Evolutionary conservation across 208 protist species (phyloP).

Genomic region (Trypanosoma rangeli): DNA sequence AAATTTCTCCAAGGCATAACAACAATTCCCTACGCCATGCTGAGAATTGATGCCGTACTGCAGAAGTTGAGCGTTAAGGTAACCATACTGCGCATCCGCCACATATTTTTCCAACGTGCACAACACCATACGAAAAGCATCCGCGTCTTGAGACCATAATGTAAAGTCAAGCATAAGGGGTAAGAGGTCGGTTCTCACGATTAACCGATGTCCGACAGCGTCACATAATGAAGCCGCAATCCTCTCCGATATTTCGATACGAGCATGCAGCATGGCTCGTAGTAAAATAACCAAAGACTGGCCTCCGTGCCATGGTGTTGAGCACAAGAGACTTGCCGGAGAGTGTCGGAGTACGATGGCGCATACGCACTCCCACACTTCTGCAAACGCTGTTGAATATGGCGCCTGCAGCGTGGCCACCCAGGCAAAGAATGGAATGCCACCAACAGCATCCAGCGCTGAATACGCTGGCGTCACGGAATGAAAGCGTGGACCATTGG

Average conservation of each 20-base stretch:
- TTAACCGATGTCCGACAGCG: constrained; percentile 16
- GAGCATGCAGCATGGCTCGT: constrained; percentile 15
- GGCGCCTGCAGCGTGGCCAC: constrained; percentile 23
- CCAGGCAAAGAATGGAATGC: constrained; percentile 31
- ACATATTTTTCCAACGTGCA: constrained; percentile 18
- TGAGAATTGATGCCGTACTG: constrained; percentile 4
- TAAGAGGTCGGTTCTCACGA: constrained; percentile 30
- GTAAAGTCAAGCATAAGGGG: constrained; percentile 36
- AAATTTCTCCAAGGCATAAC: constrained; percentile 32
- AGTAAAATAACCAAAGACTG: constrained; percentile 16
- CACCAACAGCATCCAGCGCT: constrained; percentile 31
- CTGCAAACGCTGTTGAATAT: constrained; percentile 17
- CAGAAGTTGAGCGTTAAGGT: constrained; percentile 33
- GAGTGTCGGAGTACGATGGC: constrained; percentile 16
- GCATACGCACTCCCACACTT: constrained; percentile 28
- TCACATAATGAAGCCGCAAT: constrained; percentile 20
- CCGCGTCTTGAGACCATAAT: constrained; percentile 28
- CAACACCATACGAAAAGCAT: constrained; percentile 26
- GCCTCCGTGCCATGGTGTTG: constrained; percentile 12
- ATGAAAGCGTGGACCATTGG: constrained; percentile 27
- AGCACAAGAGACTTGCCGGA: constrained; percentile 11
- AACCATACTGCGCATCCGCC: constrained; percentile 20
- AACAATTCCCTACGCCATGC: constrained; percentile 3
- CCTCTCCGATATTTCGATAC: constrained; percentile 23
- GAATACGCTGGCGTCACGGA: constrained; percentile 30